Conservation (phyloP, 192 early-diverging fungal species). For the Mortierella hygrophila region DNA sequence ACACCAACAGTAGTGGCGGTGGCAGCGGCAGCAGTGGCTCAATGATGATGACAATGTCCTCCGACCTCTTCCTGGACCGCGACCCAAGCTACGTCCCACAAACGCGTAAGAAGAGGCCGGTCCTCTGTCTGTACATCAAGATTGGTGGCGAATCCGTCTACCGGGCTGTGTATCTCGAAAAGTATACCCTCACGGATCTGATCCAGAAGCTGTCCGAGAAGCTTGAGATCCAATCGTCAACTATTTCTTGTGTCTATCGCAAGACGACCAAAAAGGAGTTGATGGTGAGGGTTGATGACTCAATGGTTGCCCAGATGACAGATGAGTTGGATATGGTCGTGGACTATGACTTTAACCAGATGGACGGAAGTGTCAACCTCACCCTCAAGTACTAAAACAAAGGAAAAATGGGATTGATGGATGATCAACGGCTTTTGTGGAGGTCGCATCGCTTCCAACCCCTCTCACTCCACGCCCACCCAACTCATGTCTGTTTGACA, state of each 20-base stretch:
- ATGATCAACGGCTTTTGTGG: too few species aligned
- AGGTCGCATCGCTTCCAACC: neutral
- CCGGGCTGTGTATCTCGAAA: constrained; percentile 77
- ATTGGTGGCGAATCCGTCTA: constrained; percentile 68
- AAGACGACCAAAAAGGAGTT: constrained; percentile 64
- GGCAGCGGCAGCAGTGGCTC: constrained; percentile 24
- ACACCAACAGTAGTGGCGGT: neutral
- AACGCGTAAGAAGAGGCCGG: constrained; percentile 51
- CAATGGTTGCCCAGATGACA: constrained; percentile 68
- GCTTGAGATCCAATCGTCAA: constrained; percentile 58
- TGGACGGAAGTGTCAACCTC: constrained; percentile 59
- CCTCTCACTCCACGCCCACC: neutral
- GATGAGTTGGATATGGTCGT: constrained; percentile 79
- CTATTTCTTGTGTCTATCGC: constrained; percentile 58
- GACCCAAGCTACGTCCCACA: constrained; percentile 77
- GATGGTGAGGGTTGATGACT: constrained; percentile 69
- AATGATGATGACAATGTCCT: constrained; percentile 16
- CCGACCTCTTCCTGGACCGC: constrained; percentile 64
- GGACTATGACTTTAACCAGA: constrained; percentile 49
- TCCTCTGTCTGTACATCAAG: constrained; percentile 70
- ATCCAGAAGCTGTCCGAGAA: constrained; percentile 67
- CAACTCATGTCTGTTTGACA: neutral
- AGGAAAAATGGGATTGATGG: neutral
- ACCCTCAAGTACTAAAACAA: constrained; percentile 58
- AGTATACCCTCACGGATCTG: constrained; percentile 66